phyloP scores from a whole-genome alignment of 1,284 basidiomycete species.

The Lentinula novae-zelandiae region DNA sequence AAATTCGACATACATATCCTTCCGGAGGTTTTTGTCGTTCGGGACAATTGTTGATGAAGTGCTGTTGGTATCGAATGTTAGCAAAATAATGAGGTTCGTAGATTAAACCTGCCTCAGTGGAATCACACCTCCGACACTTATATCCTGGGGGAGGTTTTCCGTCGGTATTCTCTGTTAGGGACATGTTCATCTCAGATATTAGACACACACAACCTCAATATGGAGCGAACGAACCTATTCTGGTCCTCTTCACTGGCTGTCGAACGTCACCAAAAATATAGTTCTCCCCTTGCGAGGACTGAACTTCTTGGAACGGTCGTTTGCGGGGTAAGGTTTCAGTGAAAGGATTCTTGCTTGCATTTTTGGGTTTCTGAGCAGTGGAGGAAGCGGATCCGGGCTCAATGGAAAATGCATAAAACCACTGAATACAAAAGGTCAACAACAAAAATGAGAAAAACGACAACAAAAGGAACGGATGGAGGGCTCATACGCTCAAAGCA shows the following conservation, averaged over 20 bases:
- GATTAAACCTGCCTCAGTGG: conserved; percentile 52
- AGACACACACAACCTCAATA: background rate
- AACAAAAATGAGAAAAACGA: background rate
- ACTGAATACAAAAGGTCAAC: conserved; percentile 24
- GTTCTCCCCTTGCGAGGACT: conserved; percentile 43
- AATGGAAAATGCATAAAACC: conserved; percentile 52
- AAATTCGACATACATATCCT: conserved; percentile 83
- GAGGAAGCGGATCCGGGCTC: conserved; percentile 26
- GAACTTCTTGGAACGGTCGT: conserved; percentile 41
- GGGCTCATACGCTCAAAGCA: background rate
- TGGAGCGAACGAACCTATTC: conserved; percentile 38
- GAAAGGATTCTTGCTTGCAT: conserved; percentile 76
- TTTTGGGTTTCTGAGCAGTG: conserved; percentile 50
- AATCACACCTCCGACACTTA: conserved; percentile 74
- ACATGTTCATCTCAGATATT: background rate
- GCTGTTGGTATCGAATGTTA: conserved; percentile 37
- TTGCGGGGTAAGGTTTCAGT: conserved; percentile 44
- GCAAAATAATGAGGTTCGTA: background rate
- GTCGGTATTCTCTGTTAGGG: conserved; percentile 20
- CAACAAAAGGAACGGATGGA: background rate
- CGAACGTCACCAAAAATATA: conserved; percentile 65
- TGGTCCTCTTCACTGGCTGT: conserved; percentile 51
- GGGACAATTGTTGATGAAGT: conserved; percentile 74
- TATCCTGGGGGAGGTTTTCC: conserved; percentile 68
- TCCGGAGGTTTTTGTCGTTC: conserved; percentile 74